Conservation (phyloP, 306 rosid species). For the Casuarina equisetifolia region DNA sequence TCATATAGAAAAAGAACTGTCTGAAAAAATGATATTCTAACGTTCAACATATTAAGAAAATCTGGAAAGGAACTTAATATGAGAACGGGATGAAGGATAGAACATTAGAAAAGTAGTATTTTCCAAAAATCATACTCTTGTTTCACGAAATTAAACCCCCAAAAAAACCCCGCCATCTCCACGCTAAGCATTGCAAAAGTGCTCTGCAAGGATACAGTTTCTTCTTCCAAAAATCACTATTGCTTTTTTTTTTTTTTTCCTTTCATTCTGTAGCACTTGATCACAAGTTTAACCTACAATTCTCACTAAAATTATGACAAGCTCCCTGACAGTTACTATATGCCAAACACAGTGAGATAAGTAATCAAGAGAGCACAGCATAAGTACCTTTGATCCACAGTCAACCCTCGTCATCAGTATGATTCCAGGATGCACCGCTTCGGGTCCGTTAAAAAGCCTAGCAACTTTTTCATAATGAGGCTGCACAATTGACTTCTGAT, state of each 20-base stretch:
- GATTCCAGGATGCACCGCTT: slow-evolving; percentile 92
- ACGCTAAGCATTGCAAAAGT: background rate
- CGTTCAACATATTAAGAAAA: background rate
- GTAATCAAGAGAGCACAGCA: slow-evolving; percentile 19
- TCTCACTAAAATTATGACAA: background rate
- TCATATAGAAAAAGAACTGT: background rate
- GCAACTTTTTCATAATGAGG: slow-evolving; percentile 96
- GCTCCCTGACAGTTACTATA: background rate
- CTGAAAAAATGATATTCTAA: background rate
- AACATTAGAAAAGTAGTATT: background rate
- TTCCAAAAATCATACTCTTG: background rate
- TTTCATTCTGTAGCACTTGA: background rate
- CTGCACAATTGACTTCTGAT: slow-evolving; percentile 43
- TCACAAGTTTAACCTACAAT: background rate
- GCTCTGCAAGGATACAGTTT: background rate
- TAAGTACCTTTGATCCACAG: slow-evolving; percentile 78
- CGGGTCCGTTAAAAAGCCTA: slow-evolving; percentile 91
- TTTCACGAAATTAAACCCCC: background rate
- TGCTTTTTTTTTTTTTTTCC: background rate
- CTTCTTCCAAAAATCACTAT: background rate
- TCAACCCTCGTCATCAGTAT: slow-evolving; percentile 91
- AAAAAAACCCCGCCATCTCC: background rate
- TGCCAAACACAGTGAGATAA: slow-evolving; percentile 2
- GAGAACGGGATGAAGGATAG: background rate
- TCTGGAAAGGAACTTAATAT: background rate